Conservation (phyloP, 306 rosid genomes). For the Dryas alaskensis region DNA sequence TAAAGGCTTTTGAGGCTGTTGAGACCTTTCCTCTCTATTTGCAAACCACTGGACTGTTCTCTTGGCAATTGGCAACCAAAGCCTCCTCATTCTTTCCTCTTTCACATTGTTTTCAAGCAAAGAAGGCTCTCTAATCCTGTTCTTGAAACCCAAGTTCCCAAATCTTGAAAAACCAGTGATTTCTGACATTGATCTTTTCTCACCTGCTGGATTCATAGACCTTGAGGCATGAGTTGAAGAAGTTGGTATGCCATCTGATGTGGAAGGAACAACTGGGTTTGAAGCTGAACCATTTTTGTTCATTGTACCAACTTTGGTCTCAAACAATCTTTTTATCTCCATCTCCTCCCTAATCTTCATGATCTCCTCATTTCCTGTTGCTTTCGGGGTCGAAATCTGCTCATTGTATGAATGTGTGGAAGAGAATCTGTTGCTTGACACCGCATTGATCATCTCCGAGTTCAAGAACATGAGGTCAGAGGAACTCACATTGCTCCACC, state of each 20-base stretch:
- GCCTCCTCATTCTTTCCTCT: slow-evolving; percentile 63
- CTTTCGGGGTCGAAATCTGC: not conserved
- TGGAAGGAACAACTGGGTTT: slow-evolving; percentile 13
- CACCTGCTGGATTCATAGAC: slow-evolving; percentile 31
- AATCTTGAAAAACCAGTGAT: slow-evolving; percentile 68
- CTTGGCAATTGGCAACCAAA: slow-evolving; percentile 85
- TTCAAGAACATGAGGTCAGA: slow-evolving; percentile 83
- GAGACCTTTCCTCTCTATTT: slow-evolving; percentile 70
- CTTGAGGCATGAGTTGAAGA: slow-evolving; percentile 32
- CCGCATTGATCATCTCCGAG: slow-evolving; percentile 61
- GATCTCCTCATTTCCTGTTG: slow-evolving; percentile 36
- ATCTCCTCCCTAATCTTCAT: slow-evolving; percentile 61
- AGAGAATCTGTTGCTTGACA: slow-evolving; percentile 64
- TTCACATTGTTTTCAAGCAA: slow-evolving; percentile 40
- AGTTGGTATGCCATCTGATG: slow-evolving; percentile 21
- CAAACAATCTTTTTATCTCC: slow-evolving; percentile 61
- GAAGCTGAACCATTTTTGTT: slow-evolving; percentile 33
- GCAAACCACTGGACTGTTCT: slow-evolving; percentile 93
- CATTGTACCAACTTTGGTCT: slow-evolving; percentile 44
- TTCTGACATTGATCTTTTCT: slow-evolving; percentile 81
- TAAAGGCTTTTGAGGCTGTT: slow-evolving; percentile 39
- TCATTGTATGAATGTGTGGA: slow-evolving; percentile 27
- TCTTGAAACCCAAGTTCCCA: slow-evolving; percentile 42
- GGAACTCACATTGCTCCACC: slow-evolving; percentile 91
- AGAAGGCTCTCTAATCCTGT: slow-evolving; percentile 35